A percentile compares a stretch with the other conserved stretches of the same genome.
phyloP scores from a whole-genome alignment of 2,329 filamentous ascomycete genomes.

The Grosmannia clavigera region DNA sequence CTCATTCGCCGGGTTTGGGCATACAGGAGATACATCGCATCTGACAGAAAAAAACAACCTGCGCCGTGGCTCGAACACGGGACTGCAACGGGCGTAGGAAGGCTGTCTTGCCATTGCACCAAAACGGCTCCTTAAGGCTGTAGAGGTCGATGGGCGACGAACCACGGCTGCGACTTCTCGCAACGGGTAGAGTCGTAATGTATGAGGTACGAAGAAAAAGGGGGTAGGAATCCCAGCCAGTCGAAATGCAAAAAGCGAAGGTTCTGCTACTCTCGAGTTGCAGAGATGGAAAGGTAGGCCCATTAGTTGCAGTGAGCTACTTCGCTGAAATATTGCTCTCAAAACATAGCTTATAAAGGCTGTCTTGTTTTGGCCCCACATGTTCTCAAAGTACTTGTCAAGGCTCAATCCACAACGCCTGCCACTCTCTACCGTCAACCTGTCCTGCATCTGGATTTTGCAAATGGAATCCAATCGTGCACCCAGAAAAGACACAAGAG shows the following conservation, averaged over 20 bases:
- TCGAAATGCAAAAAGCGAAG: neutral
- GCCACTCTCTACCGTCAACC: too few species aligned
- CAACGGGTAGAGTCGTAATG: too few species aligned
- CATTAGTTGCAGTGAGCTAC: neutral
- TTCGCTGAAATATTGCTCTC: neutral
- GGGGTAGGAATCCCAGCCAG: neutral
- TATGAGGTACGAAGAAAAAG: too few species aligned
- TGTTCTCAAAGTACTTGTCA: too few species aligned
- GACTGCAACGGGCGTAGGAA: neutral
- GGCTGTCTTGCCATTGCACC: neutral
- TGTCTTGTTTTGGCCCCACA: neutral
- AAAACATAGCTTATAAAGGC: neutral
- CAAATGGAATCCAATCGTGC: too few species aligned
- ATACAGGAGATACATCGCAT: neutral
- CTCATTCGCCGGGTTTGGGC: neutral
- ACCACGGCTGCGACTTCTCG: neutral
- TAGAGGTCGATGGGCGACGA: neutral
- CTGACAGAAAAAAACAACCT: neutral
- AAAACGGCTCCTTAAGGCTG: neutral
- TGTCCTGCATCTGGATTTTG: too few species aligned
- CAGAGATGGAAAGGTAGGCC: too few species aligned
- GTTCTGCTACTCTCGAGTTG: too few species aligned
- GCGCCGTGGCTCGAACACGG: neutral
- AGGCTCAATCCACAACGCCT: too few species aligned
- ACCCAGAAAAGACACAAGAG: too few species aligned